Evolutionary conservation across 2,329 filamentous ascomycete genomes (phyloP), one percentile per base, ranked within the genome.

Genomic region (Colletotrichum phormii): DNA sequence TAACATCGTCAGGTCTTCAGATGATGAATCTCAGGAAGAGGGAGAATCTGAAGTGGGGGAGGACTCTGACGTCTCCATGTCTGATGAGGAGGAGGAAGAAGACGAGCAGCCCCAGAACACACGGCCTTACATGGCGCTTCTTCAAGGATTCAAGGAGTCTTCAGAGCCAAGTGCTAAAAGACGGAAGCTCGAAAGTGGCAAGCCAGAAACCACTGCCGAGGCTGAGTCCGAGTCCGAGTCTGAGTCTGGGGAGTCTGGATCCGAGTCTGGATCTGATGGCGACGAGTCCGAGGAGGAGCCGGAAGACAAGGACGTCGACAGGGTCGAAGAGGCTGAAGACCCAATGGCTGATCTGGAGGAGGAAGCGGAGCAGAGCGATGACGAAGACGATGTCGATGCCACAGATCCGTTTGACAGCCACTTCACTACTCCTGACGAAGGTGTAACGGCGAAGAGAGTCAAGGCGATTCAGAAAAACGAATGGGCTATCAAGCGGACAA

Each of bases 381-480:
- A 78, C 37, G 77, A 78, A 35, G 76, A 73, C 35, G 75, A 77
- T 15, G 86, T 88, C 60, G 86, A 90, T 75, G 80, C 84, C 33
- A 83, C 82, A 1, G 94, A 97, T 80, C 93, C 94, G 0, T 98
- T 97, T 78, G 93, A 97, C 75, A 83, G 86, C 8, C 96, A 98
- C 82, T 97, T 97, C 80, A 89, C 90, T 42, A 87, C 87, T 54
- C 90, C 91, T 0, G 89, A 95, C 58, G 89, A 93, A 61, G 86
- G 87, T 6, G 82, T 88, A 54, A 83, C 95, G 8, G 83, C 87
- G 1, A 83, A 84, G 76, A 89, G 84, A n/a, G 78, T 92, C 8
- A 83, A 85, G 66, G 84, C 86, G 0, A 81, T 89, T 31, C 82
- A 89, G 72, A 82, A 84, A 6, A 84, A 84, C 15, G 81, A 87